Conservation (phyloP, 495 filamentous ascomycete species). For the Talaromyces trachyspermus region DNA sequence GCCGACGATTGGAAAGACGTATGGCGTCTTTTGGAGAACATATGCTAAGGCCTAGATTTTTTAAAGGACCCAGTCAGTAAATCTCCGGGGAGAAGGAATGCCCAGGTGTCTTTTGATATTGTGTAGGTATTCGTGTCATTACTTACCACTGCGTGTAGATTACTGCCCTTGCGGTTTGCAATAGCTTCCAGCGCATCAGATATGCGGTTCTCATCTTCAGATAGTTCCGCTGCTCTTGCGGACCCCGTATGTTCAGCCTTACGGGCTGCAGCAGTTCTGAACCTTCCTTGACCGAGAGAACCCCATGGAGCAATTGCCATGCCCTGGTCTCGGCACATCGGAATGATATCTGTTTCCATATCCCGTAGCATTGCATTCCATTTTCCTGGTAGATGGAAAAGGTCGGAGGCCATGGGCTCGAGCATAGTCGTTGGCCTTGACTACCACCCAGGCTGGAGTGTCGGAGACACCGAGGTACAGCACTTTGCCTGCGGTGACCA, state of each 20-base stretch:
- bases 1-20: conserved; percentile 69
- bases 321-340: conserved; percentile 26
- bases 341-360: conserved; percentile 28
- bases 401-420: conserved; percentile 16
- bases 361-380: conserved; percentile 21
- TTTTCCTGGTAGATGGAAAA: conserved; percentile 23
- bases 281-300: conserved; percentile 22
- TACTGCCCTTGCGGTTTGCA: conserved; percentile 27
- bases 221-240: conserved; percentile 5
- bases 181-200: conserved; percentile 49
- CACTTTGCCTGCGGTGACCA: conserved; percentile 35
- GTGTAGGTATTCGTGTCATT: no score
- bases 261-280: conserved; percentile 21
- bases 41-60: conserved; percentile 57
- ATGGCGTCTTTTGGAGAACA: conserved; percentile 65
- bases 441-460: conserved; percentile 32
- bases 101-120: no score
- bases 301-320: conserved; percentile 32
- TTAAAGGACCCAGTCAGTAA: no score
- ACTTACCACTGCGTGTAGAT: neutral
- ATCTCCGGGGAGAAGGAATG: no score
- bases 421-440: conserved; percentile 28
- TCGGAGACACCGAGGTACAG: conserved; percentile 41
- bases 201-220: conserved; percentile 10
- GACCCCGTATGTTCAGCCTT: conserved; percentile 12